Evolutionary conservation across 345 rosid species (phyloP).

Genomic region (Combretum micranthum): DNA sequence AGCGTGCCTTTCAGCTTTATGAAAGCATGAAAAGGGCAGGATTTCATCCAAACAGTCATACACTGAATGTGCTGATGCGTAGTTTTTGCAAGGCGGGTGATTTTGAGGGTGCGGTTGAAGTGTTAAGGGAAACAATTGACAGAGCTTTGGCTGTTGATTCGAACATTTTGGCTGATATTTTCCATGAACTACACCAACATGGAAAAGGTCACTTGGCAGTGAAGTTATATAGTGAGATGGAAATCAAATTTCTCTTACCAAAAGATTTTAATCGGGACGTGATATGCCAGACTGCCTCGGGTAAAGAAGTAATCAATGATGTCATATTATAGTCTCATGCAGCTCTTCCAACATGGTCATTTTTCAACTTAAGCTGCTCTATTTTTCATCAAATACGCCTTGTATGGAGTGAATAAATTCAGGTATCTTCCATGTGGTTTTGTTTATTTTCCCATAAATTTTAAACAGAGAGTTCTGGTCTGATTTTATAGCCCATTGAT

Average conservation of each 20-base stretch:
- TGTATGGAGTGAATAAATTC: no score
- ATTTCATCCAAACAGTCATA: constrained; percentile 50
- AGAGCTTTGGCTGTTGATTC: constrained; percentile 41
- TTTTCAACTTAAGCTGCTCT: no score
- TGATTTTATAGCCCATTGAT: no score
- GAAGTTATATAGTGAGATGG: constrained; percentile 32
- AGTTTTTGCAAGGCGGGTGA: constrained; percentile 52
- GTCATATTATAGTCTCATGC: no score
- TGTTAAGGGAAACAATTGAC: constrained; percentile 48
- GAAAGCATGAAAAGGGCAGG: constrained; percentile 68
- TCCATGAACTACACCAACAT: constrained; percentile 34
- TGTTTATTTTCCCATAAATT: no score
- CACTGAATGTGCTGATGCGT: constrained; percentile 36
- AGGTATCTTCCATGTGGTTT: no score
- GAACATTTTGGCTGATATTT: constrained; percentile 28
- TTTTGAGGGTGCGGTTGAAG: constrained; percentile 57
- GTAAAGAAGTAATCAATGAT: not conserved
- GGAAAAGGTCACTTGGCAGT: constrained; percentile 46
- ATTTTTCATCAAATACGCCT: no score
- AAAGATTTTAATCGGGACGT: constrained; percentile 19
- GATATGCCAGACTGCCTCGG: not conserved
- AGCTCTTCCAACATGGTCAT: no score
- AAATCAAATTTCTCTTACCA: constrained; percentile 29
- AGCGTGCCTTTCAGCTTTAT: constrained; percentile 60
- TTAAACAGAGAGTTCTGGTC: no score